Percentiles rank a stretch among this genome's conserved stretches.
Evolutionary conservation across 2,329 filamentous ascomycete genomes (phyloP).

Genomic region (Eutypella sp.): DNA sequence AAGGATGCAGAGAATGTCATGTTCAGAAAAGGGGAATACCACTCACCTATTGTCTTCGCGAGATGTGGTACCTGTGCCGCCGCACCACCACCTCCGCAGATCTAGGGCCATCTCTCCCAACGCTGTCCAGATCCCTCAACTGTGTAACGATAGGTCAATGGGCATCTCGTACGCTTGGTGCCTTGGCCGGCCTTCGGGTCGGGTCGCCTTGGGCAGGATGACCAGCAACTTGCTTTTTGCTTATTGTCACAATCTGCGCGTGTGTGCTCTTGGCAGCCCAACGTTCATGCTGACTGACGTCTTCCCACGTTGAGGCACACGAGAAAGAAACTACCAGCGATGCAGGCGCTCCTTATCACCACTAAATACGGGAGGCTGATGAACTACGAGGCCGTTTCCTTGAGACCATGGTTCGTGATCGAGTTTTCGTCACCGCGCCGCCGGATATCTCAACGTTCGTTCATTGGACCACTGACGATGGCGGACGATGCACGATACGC

Average conservation of each 20-base stretch:
- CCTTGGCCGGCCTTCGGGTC: background rate
- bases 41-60: background rate
- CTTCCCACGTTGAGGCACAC: background rate
- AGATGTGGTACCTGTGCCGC: slow-evolving; percentile 1
- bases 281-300: background rate
- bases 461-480: background rate
- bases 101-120: background rate
- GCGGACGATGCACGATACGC: background rate
- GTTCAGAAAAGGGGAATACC: background rate
- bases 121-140: background rate
- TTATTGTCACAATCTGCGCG: too few species aligned
- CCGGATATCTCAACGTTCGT: background rate
- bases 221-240: background rate
- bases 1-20: background rate
- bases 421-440: background rate
- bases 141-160: too few species aligned
- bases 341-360: background rate
- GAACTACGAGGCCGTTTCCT: too few species aligned
- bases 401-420: background rate
- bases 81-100: background rate
- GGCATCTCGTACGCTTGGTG: background rate
- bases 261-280: background rate
- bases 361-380: background rate
- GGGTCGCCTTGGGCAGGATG: background rate
- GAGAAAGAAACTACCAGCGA: background rate